Conservation (phyloP, 345 rosid genomes). For the Alliaria petiolata region DNA sequence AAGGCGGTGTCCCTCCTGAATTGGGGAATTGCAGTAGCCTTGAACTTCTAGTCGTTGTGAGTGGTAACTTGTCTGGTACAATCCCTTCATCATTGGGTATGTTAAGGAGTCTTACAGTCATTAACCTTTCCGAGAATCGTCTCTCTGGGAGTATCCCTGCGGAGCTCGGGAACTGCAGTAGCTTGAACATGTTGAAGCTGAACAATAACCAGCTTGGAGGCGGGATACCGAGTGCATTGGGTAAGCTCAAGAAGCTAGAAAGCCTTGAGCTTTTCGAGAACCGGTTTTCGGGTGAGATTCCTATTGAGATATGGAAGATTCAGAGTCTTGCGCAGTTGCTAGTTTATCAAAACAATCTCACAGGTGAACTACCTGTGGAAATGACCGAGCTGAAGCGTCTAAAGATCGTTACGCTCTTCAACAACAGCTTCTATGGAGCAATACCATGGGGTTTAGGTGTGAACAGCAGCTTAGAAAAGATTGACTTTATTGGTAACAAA, state of each 20-base stretch:
- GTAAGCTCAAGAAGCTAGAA: conserved; percentile 42
- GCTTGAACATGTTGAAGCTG: conserved; percentile 40
- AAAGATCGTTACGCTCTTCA: conserved; percentile 46
- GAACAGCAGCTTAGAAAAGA: conserved; percentile 52
- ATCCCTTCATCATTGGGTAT: conserved; percentile 72
- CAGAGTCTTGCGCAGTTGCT: conserved; percentile 43
- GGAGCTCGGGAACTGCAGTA: conserved; percentile 65
- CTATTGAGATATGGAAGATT: conserved; percentile 66
- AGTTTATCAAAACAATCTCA: conserved; percentile 62
- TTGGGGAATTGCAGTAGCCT: conserved; percentile 58
- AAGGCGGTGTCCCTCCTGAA: conserved; percentile 55
- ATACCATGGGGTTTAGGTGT: conserved; percentile 65
- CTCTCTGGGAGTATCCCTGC: conserved; percentile 68
- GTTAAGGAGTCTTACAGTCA: conserved; percentile 36
- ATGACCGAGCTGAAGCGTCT: conserved; percentile 55
- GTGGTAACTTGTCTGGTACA: conserved; percentile 47
- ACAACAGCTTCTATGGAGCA: conserved; percentile 54
- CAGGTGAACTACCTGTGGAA: conserved; percentile 62
- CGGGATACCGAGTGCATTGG: conserved; percentile 54
- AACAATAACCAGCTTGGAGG: conserved; percentile 65
- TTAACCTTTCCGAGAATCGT: conserved; percentile 63
- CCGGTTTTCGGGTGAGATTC: conserved; percentile 63
- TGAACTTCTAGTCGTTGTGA: conserved; percentile 35
- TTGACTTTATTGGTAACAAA: conserved; percentile 62
- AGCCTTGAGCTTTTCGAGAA: conserved; percentile 63